These are phyloP conservation scores for Zygosaccharomyces pseudobailii DNA, from an alignment of 1,139 yeast genomes.

Conservation along the genomic window DNA sequence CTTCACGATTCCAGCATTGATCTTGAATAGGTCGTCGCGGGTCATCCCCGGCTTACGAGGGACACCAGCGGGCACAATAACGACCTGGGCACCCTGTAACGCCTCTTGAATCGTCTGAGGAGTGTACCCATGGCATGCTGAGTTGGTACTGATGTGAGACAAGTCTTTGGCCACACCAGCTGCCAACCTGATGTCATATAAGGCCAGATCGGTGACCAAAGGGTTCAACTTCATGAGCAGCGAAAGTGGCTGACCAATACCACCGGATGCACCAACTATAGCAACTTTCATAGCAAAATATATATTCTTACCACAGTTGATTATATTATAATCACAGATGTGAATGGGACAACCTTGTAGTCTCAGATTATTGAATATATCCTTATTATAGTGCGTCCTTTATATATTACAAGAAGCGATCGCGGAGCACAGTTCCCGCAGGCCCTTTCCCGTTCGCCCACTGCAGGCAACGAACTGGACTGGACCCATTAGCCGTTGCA, in stretches of 20 bases:
- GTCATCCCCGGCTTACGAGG: conserved; percentile 82
- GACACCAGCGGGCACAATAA: conserved; percentile 76
- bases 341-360: too few species aligned
- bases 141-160: conserved; percentile 59
- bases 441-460: conserved; percentile 6
- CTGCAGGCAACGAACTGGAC: conserved; percentile 6
- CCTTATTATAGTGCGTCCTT: not conserved
- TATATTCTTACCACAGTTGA: too few species aligned
- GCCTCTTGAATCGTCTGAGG: conserved; percentile 47
- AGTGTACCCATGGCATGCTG: conserved; percentile 40
- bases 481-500: not conserved
- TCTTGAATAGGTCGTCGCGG: conserved; percentile 68
- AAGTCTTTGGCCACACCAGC: conserved; percentile 71
- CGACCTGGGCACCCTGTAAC: conserved; percentile 52
- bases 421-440: conserved; percentile 3
- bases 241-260: conserved; percentile 75
- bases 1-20: conserved; percentile 65
- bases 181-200: conserved; percentile 65
- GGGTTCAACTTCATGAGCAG: conserved; percentile 57
- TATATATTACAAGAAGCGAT: conserved; percentile 2
- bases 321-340: too few species aligned
- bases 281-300: conserved; percentile 50
- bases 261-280: conserved; percentile 77
- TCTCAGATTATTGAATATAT: too few species aligned
- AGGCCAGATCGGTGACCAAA: conserved; percentile 49